Conservation (phyloP, 371 early-diverging fungal genomes). For the Blastocladiella emersonii region DNA sequence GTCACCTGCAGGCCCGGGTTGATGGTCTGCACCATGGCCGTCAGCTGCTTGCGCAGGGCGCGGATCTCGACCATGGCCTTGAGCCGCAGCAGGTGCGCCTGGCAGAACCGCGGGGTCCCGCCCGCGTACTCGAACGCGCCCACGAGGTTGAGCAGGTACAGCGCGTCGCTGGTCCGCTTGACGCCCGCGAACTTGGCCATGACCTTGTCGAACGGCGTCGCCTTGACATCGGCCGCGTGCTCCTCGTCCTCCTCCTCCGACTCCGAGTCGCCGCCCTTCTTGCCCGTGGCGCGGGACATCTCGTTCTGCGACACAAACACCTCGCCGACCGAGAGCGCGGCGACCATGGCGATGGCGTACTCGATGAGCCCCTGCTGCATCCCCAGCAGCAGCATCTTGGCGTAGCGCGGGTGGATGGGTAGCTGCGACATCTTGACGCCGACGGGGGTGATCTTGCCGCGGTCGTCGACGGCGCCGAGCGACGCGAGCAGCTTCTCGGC, state of each 20-base stretch:
- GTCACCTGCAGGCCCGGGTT: constrained; percentile 40
- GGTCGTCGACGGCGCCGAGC: constrained; percentile 53
- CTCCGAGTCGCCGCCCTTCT: constrained; percentile 12
- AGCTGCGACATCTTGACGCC: constrained; percentile 83
- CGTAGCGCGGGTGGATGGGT: constrained; percentile 87
- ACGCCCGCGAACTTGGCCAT: background rate
- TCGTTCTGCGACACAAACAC: constrained; percentile 38
- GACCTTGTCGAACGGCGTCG: background rate
- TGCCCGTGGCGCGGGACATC: background rate
- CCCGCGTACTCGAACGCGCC: constrained; percentile 80
- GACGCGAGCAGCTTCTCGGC: constrained; percentile 37
- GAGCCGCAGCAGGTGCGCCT: constrained; percentile 60
- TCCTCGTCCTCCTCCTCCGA: constrained; percentile 16
- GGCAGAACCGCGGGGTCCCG: constrained; percentile 57
- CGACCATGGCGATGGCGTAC: constrained; percentile 76
- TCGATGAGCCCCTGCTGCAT: constrained; percentile 66
- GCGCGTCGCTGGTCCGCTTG: constrained; percentile 64
- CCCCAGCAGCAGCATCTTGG: constrained; percentile 85
- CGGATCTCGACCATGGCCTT: constrained; percentile 90
- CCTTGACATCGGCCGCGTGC: constrained; percentile 8
- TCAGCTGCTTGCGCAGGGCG: constrained; percentile 73
- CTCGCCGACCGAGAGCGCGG: constrained; percentile 83
- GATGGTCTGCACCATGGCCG: constrained; percentile 53
- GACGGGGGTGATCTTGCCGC: constrained; percentile 60
- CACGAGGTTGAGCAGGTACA: constrained; percentile 64